Conservation (phyloP, 306 rosid genomes). For the Cicer arietinum region DNA sequence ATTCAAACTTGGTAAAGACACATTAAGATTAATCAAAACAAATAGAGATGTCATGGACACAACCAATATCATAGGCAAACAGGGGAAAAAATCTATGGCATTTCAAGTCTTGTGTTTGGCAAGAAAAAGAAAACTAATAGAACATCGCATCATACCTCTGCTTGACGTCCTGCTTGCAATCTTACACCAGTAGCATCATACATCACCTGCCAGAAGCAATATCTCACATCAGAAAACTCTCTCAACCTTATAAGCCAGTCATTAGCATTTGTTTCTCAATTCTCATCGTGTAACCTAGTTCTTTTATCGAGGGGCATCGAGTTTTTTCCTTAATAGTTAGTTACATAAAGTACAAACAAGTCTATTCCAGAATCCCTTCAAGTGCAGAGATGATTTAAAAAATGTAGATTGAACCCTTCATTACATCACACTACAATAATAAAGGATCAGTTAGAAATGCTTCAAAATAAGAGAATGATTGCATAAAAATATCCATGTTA, state of each 20-base stretch:
- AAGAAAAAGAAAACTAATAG: conserved; percentile 30
- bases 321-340: neutral
- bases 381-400: neutral
- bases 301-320: neutral
- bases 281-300: conserved; percentile 9
- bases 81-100: conserved; percentile 1
- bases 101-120: conserved; percentile 32
- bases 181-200: conserved; percentile 99
- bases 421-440: conserved; percentile 6
- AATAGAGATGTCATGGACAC: neutral
- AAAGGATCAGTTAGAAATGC: neutral
- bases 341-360: neutral
- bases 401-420: conserved; percentile 16
- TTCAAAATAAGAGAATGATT: neutral
- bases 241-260: conserved; percentile 19
- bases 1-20: conserved; percentile 29
- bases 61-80: conserved; percentile 31
- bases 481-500: neutral
- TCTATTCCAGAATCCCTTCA: neutral
- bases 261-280: conserved; percentile 35
- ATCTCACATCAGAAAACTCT: conserved; percentile 50
- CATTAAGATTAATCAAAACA: conserved; percentile 33
- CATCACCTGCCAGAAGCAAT: conserved; percentile 82
- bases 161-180: conserved; percentile 99
- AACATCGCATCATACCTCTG: conserved; percentile 75